Conservation (phyloP, 768 basidiomycete species). For the Lentinula sp. region DNA sequence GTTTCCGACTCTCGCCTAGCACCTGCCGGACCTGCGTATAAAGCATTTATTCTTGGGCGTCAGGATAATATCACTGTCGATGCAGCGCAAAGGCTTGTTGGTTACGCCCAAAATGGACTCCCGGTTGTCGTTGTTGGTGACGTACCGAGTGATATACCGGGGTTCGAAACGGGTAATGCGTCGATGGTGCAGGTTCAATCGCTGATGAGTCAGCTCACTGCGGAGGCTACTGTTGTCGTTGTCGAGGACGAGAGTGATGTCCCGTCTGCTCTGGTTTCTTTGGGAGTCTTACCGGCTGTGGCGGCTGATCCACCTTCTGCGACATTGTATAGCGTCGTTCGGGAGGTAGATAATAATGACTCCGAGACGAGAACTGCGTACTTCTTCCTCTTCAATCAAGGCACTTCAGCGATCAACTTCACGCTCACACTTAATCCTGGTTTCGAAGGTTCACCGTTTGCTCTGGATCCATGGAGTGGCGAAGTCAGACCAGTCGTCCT, state of each 20-base stretch:
- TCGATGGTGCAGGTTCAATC: slow-evolving; percentile 8
- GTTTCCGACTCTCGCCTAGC: slow-evolving; percentile 10
- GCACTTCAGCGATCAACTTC: slow-evolving; percentile 7
- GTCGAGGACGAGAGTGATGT: slow-evolving; percentile 9
- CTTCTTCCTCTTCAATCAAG: slow-evolving; percentile 11
- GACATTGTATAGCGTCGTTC: slow-evolving; percentile 7
- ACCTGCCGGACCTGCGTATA: slow-evolving; percentile 10
- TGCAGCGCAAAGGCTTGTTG: slow-evolving; percentile 8
- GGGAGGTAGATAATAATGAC: neutral
- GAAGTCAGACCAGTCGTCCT: slow-evolving; percentile 8
- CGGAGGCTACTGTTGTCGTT: slow-evolving; percentile 3
- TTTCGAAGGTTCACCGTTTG: slow-evolving; percentile 10
- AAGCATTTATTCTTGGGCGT: slow-evolving; percentile 10
- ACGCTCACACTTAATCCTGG: slow-evolving; percentile 10
- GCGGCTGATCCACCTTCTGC: slow-evolving; percentile 1
- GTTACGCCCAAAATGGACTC: slow-evolving; percentile 11
- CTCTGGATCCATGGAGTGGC: slow-evolving; percentile 10
- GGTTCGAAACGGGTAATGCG: slow-evolving; percentile 7
- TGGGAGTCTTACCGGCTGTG: slow-evolving; percentile 11
- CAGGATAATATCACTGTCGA: slow-evolving; percentile 10
- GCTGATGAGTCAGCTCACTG: slow-evolving; percentile 9
- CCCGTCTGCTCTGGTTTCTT: neutral
- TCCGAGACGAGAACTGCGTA: slow-evolving; percentile 1
- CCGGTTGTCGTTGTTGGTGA: slow-evolving; percentile 8
- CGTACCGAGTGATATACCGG: slow-evolving; percentile 12